phyloP scores from a whole-genome alignment of 1,284 basidiomycete species.

The Fomes fomentarius region DNA sequence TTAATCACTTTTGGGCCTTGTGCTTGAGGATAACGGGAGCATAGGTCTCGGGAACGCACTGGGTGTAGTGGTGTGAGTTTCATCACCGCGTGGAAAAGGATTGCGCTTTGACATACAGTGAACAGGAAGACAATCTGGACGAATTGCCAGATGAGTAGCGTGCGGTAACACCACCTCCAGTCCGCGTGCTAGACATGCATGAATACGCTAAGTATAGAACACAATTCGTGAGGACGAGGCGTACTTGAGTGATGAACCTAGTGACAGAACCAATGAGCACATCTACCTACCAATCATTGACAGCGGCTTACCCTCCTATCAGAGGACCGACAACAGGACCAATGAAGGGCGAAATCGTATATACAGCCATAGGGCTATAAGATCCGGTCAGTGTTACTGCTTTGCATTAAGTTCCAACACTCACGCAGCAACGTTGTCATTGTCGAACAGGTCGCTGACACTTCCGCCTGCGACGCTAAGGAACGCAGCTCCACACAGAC shows the following conservation, averaged over 20 bases:
- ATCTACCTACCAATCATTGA: not conserved
- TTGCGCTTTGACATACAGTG: conserved; percentile 42
- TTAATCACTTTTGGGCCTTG: conserved; percentile 48
- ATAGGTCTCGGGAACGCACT: conserved; percentile 80
- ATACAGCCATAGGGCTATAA: conserved; percentile 76
- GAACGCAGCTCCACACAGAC: conserved; percentile 75
- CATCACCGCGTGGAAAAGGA: not conserved
- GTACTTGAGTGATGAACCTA: conserved; percentile 49
- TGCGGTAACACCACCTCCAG: conserved; percentile 83
- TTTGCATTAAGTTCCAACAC: conserved; percentile 28
- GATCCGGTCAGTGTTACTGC: not conserved
- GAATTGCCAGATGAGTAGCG: conserved; percentile 67
- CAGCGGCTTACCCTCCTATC: conserved; percentile 53
- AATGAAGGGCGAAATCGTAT: conserved; percentile 72
- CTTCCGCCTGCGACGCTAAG: conserved; percentile 82
- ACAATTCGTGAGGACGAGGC: conserved; percentile 6
- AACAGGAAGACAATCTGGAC: conserved; percentile 48
- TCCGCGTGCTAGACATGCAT: conserved; percentile 45
- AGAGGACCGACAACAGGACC: conserved; percentile 75
- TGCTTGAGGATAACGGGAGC: conserved; percentile 61
- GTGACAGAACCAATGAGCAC: not conserved
- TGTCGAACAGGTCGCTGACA: conserved; percentile 74
- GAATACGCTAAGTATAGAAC: not conserved
- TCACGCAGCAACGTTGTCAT: conserved; percentile 65
- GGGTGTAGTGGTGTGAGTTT: not conserved